phyloP scores from a whole-genome alignment of 1,284 basidiomycete genomes.

The Rhodotorula sp. region DNA sequence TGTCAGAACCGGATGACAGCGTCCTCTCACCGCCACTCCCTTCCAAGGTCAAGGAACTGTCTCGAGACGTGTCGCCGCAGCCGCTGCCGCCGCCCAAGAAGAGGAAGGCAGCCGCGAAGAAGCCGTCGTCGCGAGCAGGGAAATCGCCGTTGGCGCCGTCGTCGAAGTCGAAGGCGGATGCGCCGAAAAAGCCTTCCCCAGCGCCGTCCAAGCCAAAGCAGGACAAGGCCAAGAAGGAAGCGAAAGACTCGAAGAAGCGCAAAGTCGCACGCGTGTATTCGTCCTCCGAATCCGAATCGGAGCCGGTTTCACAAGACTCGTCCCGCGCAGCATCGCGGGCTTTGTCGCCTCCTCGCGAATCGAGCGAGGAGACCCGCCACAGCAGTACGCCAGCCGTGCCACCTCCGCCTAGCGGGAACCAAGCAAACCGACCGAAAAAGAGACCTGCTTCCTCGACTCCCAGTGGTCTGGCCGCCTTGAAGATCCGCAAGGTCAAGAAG shows the following conservation, averaged over 20 bases:
- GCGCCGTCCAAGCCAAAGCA: background rate
- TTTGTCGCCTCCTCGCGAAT: background rate
- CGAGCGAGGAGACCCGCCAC: no score
- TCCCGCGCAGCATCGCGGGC: background rate
- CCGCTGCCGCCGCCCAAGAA: no score
- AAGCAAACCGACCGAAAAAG: constrained; percentile 18
- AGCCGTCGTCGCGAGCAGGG: background rate
- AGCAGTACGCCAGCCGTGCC: no score
- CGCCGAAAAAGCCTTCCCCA: background rate
- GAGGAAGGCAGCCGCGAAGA: background rate
- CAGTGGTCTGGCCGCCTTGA: constrained; percentile 8
- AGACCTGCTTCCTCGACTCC: background rate
- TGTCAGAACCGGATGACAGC: constrained; percentile 8
- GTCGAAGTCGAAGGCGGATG: background rate
- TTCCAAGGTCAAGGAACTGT: background rate
- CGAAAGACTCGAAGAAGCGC: constrained; percentile 13
- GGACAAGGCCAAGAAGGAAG: background rate
- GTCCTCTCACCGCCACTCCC: background rate
- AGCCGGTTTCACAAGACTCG: background rate
- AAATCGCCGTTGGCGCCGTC: background rate
- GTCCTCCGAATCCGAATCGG: constrained; percentile 15
- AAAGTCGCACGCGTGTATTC: constrained; percentile 10
- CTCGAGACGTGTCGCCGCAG: no score
- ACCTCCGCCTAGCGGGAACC: no score
- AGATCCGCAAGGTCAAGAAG: constrained; percentile 27